A percentile compares a stretch with the other conserved stretches of the same genome.
These are phyloP conservation scores for Epichloe glyceriae DNA, from an alignment of 2,329 filamentous ascomycete genomes.

Conservation along the genomic window DNA sequence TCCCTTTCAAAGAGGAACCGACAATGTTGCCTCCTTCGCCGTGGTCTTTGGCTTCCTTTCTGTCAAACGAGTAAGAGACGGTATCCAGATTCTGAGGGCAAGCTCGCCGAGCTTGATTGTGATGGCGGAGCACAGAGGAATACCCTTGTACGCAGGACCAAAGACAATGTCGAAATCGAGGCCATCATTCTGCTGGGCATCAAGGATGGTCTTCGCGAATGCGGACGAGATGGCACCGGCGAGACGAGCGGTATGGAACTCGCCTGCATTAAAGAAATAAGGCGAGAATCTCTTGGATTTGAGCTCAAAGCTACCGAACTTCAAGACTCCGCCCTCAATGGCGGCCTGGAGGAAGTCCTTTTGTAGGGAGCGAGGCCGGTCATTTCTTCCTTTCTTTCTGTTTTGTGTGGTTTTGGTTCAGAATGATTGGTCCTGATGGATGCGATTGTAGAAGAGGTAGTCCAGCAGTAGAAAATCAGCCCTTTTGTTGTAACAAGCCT, in stretches of 20 bases:
- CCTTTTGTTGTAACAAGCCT: neutral
- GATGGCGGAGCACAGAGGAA: conserved; percentile 72
- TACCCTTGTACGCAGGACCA: conserved; percentile 92
- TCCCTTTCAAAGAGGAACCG: conserved; percentile 71
- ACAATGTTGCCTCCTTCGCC: conserved; percentile 92
- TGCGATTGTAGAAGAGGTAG: neutral
- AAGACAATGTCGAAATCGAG: conserved; percentile 75
- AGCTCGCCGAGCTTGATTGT: conserved; percentile 62
- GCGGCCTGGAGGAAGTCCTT: conserved; percentile 57
- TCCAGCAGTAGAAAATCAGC: neutral
- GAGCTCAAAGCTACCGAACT: conserved; percentile 74
- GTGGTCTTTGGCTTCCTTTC: conserved; percentile 93
- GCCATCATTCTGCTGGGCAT: conserved; percentile 28
- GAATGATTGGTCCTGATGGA: neutral
- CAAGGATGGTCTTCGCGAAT: conserved; percentile 57
- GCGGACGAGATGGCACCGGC: conserved; percentile 67
- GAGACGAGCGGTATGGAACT: conserved; percentile 72
- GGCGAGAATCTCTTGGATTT: conserved; percentile 87
- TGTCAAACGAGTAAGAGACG: conserved; percentile 80
- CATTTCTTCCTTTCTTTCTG: conserved; percentile 3
- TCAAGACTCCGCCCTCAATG: conserved; percentile 56
- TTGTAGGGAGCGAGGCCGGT: conserved; percentile 49
- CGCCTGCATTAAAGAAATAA: conserved; percentile 96
- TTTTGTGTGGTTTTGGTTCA: neutral
- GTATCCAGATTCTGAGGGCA: conserved; percentile 52